phyloP scores from a whole-genome alignment of 805 yeast species.

The Ogataea naganishii region DNA sequence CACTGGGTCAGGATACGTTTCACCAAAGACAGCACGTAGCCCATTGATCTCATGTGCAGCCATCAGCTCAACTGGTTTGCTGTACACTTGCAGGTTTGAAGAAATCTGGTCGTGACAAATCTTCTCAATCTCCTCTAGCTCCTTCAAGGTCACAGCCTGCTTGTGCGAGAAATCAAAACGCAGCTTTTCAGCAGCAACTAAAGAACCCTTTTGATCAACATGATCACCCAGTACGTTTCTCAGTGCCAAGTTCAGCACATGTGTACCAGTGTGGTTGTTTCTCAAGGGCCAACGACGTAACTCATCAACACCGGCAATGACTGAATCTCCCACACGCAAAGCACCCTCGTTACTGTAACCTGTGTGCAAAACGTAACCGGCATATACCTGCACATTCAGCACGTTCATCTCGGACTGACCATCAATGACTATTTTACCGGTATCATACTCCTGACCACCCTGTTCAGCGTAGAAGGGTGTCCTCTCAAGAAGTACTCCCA shows the following conservation, averaged over 20 bases:
- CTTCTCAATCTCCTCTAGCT: constrained; percentile 67
- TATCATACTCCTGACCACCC: constrained; percentile 98
- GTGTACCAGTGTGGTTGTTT: constrained; percentile 98
- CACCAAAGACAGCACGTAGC: constrained; percentile 97
- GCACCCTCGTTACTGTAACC: constrained; percentile 77
- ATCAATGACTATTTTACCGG: constrained; percentile 87
- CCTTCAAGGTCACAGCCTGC: constrained; percentile 65
- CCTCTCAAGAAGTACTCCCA: constrained; percentile 78
- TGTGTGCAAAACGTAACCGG: constrained; percentile 93
- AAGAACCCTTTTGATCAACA: constrained; percentile 93
- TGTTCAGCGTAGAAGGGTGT: constrained; percentile 97
- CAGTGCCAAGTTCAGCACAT: constrained; percentile 82
- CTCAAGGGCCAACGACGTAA: constrained; percentile 93
- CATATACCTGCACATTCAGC: constrained; percentile 84
- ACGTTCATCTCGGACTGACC: constrained; percentile 84
- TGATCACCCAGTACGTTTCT: constrained; percentile 80
- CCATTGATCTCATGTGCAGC: constrained; percentile 71
- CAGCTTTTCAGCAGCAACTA: constrained; percentile 90
- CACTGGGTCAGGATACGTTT: constrained; percentile 98
- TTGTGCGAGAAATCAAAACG: constrained; percentile 96
- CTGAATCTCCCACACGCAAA: constrained; percentile 55
- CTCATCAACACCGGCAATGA: constrained; percentile 86
- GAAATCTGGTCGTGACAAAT: constrained; percentile 67
- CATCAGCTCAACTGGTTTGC: constrained; percentile 73
- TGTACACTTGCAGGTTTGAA: constrained; percentile 62